Evolutionary conservation across 148 eudicot species (phyloP), one percentile per base, ranked within the genome.

Genomic region (Rhododendron henanense): DNA sequence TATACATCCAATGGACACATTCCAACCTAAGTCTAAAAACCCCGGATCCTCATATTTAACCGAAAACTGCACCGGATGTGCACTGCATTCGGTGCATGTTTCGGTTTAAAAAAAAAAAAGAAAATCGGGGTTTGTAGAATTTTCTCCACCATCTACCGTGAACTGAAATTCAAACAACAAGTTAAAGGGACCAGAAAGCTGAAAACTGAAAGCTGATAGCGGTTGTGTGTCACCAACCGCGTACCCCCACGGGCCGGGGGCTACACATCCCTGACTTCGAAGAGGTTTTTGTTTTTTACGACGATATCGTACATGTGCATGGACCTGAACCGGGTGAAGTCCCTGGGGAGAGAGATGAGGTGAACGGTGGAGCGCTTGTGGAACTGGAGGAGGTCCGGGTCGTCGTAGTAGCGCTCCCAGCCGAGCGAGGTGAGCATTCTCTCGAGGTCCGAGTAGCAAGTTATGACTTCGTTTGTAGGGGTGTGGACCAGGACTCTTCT

Each of bases 231-330:
- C 39, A 5, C 41, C 41, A 37, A 37, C 41, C 41, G 41, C 41
- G 5, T 37, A 37, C 41, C 41, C 41, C 41, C 41, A 4, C n/a
- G 15, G 11, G 2, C 23, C 2, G 39, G 21, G 44, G 31, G 6
- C 67, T 91, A 90, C 48, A 88, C 79, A 77, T 96, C 96, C 85
- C 97, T 88, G 65, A 95, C 99, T 89, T 31, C 31, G 31, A 31
- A 31, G 31, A 31, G 31, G 31, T 31, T 31, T 31, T 31, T 31
- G 0, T 31, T 96, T 87, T 96, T 96, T 69, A 96, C 99, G 39
- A 96, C 97, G 51, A 96, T 95, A 84, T 95, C 99, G 84, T 88
- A 96, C 99, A 96, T 96, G 76, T 96, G 99, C 91, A 95, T 91
- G 86, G 99, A 92, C 90, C 92, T 96, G 85, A 96, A 92, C 88